Conservation (phyloP, 805 yeast species). For the Saccharomyces eubayanus region DNA sequence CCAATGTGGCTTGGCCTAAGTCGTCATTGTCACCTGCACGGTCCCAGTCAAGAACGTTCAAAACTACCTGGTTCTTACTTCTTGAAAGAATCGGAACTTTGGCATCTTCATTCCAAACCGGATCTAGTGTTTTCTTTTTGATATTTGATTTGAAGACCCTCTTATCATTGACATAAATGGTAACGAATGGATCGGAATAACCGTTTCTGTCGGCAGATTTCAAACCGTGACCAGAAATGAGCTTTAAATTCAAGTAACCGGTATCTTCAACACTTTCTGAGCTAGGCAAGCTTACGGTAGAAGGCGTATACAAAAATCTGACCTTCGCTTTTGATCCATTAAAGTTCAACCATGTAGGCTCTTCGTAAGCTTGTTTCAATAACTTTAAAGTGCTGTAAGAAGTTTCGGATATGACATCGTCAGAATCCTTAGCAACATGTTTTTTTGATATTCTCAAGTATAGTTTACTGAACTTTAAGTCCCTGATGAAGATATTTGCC, state of each 20-base stretch:
- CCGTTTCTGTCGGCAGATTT: constrained; percentile 63
- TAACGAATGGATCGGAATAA: constrained; percentile 64
- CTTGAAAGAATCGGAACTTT: constrained; percentile 57
- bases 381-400: constrained; percentile 45
- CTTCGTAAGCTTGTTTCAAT: constrained; percentile 40
- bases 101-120: constrained; percentile 66
- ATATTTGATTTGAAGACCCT: constrained; percentile 51
- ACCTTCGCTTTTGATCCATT: constrained; percentile 37
- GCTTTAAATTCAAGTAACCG: constrained; percentile 50
- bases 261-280: constrained; percentile 61
- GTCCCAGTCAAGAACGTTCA: constrained; percentile 70
- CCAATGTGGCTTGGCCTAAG: constrained; percentile 46
- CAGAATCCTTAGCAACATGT: constrained; percentile 38
- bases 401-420: constrained; percentile 46
- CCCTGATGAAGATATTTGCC: constrained; percentile 61
- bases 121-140: constrained; percentile 59
- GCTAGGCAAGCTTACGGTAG: constrained; percentile 43
- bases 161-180: constrained; percentile 45
- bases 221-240: constrained; percentile 48
- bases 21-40: constrained; percentile 59
- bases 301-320: constrained; percentile 54
- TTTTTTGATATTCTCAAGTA: constrained; percentile 51
- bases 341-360: constrained; percentile 40
- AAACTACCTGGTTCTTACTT: constrained; percentile 40
- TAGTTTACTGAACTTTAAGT: constrained; percentile 51